Base-by-base conservation (phyloP, 2,329 filamentous ascomycete genomes). In the Pseudogymnoascus sp. region DNA sequence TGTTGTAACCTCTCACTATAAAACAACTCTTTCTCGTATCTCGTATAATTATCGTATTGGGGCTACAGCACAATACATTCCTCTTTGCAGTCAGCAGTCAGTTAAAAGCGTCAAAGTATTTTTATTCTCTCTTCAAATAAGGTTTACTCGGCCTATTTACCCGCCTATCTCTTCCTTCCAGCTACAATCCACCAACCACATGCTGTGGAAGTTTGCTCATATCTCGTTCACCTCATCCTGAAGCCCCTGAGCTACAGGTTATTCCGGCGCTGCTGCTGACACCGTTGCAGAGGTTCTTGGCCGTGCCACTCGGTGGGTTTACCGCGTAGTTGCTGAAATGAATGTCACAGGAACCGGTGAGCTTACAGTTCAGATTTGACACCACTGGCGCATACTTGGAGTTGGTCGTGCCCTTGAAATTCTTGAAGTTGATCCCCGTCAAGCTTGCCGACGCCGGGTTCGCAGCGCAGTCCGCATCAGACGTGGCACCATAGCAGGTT, bases 401-500 rank as follows among this genome's bases (percentile, higher is more conserved):
- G 36, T 70, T 74, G 0, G 75, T 77, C 6, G 70, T 74, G 0
- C 77, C 76, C 3, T 68, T 70, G 59, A 77, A 74, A 4, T 71
- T 71, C 17, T 71, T 68, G 60, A 78, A 73, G 3, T 71, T 65
- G 4, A 78, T 69, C 11, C 65, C 74, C 0, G 68, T 71, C 33
- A 77, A 63, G 2, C 67, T 63, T 1, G 74, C 73, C 35, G 69
- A 70, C 4, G 72, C 72, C 1, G 74, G 74, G 59, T 73, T 66
- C 0, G 68, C 62, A 1, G 67, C 63, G 62, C 76, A 78, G 60
- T 77, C 76, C 7, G 62, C 63, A 31, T 50, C 44, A 0, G 61
- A 68, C 17, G 74, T 69, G 24, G 73, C 72, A 17, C 69, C 70
- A 62, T 78, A 79, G 62, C 76, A 79, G 61, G 72, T 77, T 65